Evolutionary conservation across 768 basidiomycete species (phyloP).

Genomic region (Leccinum aurantiacum): DNA sequence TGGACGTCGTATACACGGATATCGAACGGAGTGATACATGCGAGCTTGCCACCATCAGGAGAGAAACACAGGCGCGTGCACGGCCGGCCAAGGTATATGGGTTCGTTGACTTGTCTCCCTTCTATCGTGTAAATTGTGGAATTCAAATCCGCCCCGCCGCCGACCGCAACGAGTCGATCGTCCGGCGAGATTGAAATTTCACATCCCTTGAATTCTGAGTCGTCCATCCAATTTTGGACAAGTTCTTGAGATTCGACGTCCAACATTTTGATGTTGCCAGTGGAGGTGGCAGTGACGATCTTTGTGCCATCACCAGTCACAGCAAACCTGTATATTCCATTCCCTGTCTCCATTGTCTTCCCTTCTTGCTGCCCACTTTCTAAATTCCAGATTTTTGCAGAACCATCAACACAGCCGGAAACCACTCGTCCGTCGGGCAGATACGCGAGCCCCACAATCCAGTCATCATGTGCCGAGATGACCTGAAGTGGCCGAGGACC

Average conservation of each 20-base stretch:
- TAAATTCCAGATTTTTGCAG: conserved; percentile 2
- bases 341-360: not conserved
- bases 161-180: not conserved
- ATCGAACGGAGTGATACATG: not conserved
- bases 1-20: not conserved
- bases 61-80: not conserved
- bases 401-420: not conserved
- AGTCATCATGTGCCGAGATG: not conserved
- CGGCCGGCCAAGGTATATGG: not conserved
- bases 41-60: not conserved
- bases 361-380: conserved; percentile 9
- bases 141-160: too few species aligned
- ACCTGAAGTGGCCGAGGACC: not conserved
- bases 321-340: not conserved
- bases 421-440: conserved; percentile 13
- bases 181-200: not conserved
- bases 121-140: not conserved
- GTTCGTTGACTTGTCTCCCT: not conserved
- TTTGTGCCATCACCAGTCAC: conserved; percentile 3
- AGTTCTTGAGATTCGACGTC: not conserved
- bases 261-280: not conserved
- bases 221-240: not conserved
- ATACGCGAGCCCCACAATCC: not conserved
- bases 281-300: not conserved
- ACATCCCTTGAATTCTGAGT: not conserved